Evolutionary conservation across 306 rosid species (phyloP).

Genomic region (Citrullus colocynthis): DNA sequence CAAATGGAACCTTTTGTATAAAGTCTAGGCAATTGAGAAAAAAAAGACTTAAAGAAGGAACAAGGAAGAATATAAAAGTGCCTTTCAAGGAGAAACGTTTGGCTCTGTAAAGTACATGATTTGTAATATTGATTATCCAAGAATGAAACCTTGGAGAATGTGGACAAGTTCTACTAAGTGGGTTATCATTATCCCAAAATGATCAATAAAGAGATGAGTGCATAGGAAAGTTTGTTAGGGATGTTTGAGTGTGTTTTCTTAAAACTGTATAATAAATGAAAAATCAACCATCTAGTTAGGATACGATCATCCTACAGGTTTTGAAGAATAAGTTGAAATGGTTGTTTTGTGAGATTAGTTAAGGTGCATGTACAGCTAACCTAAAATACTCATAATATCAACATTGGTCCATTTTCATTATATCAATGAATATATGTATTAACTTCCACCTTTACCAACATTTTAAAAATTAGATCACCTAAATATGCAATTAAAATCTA

Average conservation of each 20-base stretch:
- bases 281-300: neutral
- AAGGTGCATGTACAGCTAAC: neutral
- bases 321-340: neutral
- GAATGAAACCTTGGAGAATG: constrained; percentile 31
- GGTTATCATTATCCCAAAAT: neutral
- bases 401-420: no score
- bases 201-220: neutral
- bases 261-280: neutral
- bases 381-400: neutral
- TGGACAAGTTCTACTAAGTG: neutral
- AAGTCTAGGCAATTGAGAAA: no score
- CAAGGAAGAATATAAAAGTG: neutral
- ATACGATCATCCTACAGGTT: neutral
- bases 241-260: neutral
- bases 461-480: no score
- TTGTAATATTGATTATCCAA: constrained; percentile 35
- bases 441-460: no score
- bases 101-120: constrained; percentile 25
- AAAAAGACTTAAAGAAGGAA: neutral
- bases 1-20: no score
- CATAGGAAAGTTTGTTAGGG: neutral
- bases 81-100: constrained; percentile 48
- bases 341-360: neutral
- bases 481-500: no score
- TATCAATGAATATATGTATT: no score